phyloP scores from a whole-genome alignment of 2,329 filamentous ascomycete species.

The Ophiostoma perfectum region DNA sequence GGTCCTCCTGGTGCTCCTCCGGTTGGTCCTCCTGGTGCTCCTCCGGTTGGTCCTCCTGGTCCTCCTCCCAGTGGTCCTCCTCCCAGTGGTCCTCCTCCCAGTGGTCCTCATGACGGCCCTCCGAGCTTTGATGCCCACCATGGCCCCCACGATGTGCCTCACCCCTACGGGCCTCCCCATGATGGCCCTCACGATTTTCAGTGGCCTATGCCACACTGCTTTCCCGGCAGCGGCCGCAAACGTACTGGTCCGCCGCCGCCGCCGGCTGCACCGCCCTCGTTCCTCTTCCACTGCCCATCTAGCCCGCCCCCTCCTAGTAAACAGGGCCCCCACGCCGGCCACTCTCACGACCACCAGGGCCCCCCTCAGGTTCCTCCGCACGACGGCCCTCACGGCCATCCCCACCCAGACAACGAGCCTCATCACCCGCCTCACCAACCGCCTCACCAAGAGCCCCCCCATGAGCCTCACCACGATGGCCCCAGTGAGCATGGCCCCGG shows the following conservation, averaged over 20 bases:
- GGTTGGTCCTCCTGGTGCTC: not conserved
- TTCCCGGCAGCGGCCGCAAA: constrained; percentile 9
- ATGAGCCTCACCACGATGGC: not conserved
- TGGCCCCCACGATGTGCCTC: not conserved
- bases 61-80: not conserved
- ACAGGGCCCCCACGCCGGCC: not conserved
- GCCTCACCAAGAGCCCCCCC: not conserved
- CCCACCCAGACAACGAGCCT: not conserved
- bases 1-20: not conserved
- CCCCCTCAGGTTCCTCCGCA: not conserved
- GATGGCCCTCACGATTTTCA: not conserved
- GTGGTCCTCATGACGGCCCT: not conserved
- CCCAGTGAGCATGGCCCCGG: constrained; percentile 15
- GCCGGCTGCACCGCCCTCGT: constrained; percentile 20
- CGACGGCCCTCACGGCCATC: not conserved
- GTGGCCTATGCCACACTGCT: constrained; percentile 13
- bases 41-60: not conserved
- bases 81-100: no score
- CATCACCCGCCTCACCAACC: not conserved
- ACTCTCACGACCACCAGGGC: not conserved
- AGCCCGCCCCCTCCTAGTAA: not conserved
- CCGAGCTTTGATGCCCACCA: not conserved
- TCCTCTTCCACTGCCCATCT: constrained; percentile 27
- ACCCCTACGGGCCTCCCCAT: not conserved
- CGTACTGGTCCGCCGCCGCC: constrained; percentile 15